Conservation (phyloP, 2,329 filamentous ascomycete species). For the Fusarium camptoceras region DNA sequence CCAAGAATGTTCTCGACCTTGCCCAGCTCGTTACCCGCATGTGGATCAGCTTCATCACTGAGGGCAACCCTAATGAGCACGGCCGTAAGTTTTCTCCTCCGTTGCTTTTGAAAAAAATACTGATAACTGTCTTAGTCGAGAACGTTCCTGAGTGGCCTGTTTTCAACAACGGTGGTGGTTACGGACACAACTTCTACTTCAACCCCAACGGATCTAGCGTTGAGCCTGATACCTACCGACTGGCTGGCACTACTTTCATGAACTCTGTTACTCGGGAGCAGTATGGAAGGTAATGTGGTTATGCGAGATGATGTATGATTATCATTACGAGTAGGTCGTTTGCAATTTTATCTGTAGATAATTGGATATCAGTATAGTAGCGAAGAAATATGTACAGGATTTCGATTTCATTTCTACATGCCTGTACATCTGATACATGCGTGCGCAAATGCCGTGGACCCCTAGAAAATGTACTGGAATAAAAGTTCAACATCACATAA, state of each 20-base stretch:
- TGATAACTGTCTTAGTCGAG: conserved; percentile 17
- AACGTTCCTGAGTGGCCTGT: conserved; percentile 33
- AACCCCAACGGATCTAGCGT: conserved; percentile 34
- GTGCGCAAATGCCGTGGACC: too few relatives aligned
- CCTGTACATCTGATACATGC: too few relatives aligned
- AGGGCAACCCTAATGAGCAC: conserved; percentile 54
- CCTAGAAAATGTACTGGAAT: too few relatives aligned
- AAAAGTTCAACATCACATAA: not conserved
- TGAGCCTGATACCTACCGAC: conserved; percentile 36
- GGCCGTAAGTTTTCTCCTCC: not conserved
- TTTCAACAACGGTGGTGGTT: conserved; percentile 32
- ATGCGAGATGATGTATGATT: not conserved
- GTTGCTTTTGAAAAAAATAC: fast-evolving
- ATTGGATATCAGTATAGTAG: not conserved
- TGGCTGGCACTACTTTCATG: conserved; percentile 37
- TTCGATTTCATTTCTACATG: not conserved
- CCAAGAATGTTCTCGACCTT: conserved; percentile 52
- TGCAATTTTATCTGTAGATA: not conserved
- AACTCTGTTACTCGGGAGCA: conserved; percentile 34
- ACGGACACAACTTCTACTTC: conserved; percentile 41
- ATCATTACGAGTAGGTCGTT: not conserved
- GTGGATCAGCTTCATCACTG: conserved; percentile 55
- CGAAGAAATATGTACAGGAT: not conserved
- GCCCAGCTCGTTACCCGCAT: conserved; percentile 55
- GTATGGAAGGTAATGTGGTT: conserved; percentile 23